Conservation (phyloP, 169 alveolate genomes). For the Plasmodium chabaudi region DNA sequence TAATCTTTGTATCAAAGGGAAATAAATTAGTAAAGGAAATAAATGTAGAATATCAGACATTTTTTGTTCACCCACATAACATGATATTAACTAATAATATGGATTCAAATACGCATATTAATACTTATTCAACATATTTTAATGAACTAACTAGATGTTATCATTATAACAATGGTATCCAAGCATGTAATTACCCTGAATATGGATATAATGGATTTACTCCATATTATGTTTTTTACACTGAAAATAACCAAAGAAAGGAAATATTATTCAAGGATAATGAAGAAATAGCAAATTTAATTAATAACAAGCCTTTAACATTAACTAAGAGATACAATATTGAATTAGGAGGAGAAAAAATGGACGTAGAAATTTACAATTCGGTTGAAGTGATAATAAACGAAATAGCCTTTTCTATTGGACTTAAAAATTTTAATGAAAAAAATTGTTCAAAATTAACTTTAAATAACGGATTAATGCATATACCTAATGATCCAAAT, state of each 20-base stretch:
- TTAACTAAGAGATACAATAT: conserved; percentile 38
- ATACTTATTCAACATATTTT: conserved; percentile 1
- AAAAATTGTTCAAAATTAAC: conserved; percentile 16
- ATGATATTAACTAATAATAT: neutral
- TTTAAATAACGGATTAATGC: conserved; percentile 36
- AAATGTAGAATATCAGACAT: conserved; percentile 76
- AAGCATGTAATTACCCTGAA: conserved; percentile 26
- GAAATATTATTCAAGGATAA: conserved; percentile 37
- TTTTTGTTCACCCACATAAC: conserved; percentile 60
- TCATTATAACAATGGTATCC: conserved; percentile 46
- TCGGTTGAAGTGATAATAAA: conserved; percentile 20
- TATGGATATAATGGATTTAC: conserved; percentile 16
- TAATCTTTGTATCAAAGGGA: conserved; percentile 49
- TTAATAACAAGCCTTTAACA: conserved; percentile 1
- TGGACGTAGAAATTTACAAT: conserved; percentile 33
- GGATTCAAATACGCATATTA: neutral
- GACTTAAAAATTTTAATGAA: conserved; percentile 12
- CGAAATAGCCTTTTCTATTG: conserved; percentile 41
- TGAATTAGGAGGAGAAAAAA: conserved; percentile 27
- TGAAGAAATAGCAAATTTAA: conserved; percentile 12
- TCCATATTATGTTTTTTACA: conserved; percentile 57
- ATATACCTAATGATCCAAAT: conserved; percentile 21
- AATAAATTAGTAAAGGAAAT: conserved; percentile 35
- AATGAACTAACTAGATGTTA: conserved; percentile 3
- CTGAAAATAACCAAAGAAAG: conserved; percentile 65